Base-by-base conservation (phyloP, 2,329 filamentous ascomycete genomes). In the Metarhizium humberi region DNA sequence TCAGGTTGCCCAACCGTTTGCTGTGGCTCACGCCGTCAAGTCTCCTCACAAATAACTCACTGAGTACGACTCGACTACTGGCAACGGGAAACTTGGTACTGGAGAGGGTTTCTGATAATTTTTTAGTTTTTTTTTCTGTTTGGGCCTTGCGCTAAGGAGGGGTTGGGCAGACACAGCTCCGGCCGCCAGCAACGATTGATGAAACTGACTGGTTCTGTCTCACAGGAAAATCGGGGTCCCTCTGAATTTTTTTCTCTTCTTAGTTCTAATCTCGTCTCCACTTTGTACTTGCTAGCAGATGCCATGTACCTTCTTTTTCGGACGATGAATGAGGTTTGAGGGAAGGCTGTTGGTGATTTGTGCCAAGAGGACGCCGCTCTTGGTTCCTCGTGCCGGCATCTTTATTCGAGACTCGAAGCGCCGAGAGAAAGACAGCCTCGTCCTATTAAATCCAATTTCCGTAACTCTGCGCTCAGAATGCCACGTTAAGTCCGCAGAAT, bases 211-310 rank as follows among this genome's bases (percentile, higher is more conserved):
- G 57, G 58, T 50, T 54, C 56, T 36, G 30, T 48, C 43, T 53
- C 16, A 49, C 55, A 29, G 36, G 42, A 56, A 55, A 51, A 45
- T 20, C 18, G 18, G 60, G 58, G 62, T 57, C 59, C 58, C 59
- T 55, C 53, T 59, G 58, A 64, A 61, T 60, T 65, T 62, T 60
- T 29, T 56, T 50, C 48, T 11, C 50, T 20, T 51, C 52, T 20
- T 46, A 38, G 52, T 43, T 49, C 34, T 42, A 52, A 43, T 42
- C 18, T 49, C 18, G 56, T 46, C 55, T 32, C 58, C 57, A 56
- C 58, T 48, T 10, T 48, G 43, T 66, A 65, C 50, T 59, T 60
- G 47, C 62, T 68, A 67, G 60, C 67, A 68, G 57, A 58, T 58
- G 42, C 16, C 51, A 63, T 61, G 67, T 69, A 67, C 59, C 62